Evolutionary conservation across 1,139 yeast species (phyloP), one percentile per base, ranked within the genome.

Genomic region (Trichomonascaceae sp.): DNA sequence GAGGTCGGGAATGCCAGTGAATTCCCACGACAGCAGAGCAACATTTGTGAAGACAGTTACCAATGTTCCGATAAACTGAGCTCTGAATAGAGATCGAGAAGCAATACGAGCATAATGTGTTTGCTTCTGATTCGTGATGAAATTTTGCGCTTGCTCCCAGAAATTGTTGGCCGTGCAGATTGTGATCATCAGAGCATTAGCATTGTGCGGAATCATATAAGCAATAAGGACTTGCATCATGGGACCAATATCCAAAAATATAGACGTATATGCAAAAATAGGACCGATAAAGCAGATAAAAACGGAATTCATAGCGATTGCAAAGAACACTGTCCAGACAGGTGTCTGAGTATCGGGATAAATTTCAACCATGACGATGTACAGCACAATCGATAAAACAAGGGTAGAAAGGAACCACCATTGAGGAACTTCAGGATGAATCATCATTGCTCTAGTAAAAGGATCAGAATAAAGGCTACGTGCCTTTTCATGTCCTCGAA

Each of bases 191-290:
- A 82, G 68, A 1, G 87, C 86, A 53, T 74, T 69, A 43, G 84
- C 85, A 57, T 82, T 81, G 56, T 85, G 85, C 47, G 84, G 85
- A 50, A 81, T 60, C 2, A 84, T 82, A 60, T 82, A 82, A 39
- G 87, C 85, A 32, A 84, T 79, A 30, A 79, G 75, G 8, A 85
- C 74, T 60, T 74, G 80, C 45, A 81, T 64, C 9, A 83, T 69
- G 6, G 83, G 83, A 58, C 82, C 81, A 60, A 83, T 72, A 22
- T 82, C 81, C 56, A 81, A 70, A 30, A 73, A 67, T 57, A 73
- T 70, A 47, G 83, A 83, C 9, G 87, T 81, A 27, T 77, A 75
- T 7, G 86, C 62, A 67, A 76, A 59, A 76, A 71, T 48, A 73
- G 73, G 45, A 71, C 71, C 57, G 74, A 70, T 53, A 79, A 87